Percentiles rank a stretch among this genome's conserved stretches.
Evolutionary conservation across 2,329 filamentous ascomycete genomes (phyloP).

Genomic region (Herpotrichia juniperi): DNA sequence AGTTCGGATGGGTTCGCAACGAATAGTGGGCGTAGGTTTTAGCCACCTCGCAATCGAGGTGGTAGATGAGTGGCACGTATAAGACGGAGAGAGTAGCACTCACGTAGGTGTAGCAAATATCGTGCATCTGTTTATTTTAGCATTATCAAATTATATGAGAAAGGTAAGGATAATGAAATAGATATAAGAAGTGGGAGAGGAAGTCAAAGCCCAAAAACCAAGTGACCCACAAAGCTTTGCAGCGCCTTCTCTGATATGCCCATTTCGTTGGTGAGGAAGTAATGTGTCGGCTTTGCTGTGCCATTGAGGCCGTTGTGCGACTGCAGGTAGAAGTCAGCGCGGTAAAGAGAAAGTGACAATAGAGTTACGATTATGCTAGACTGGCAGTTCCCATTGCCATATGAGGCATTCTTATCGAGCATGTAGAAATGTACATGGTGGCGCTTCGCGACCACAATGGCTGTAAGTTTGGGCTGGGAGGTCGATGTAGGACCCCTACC

Average conservation of each 20-base stretch:
- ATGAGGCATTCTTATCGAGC: background rate
- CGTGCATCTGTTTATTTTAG: too few species aligned
- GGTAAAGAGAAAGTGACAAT: conserved; percentile 26
- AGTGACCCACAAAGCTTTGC: background rate
- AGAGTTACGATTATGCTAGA: conserved; percentile 31
- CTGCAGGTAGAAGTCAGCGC: conserved; percentile 74
- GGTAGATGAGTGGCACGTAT: conserved; percentile 46
- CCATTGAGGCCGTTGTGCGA: conserved; percentile 81
- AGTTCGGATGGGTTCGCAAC: too few species aligned
- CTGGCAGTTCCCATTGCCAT: conserved; percentile 18
- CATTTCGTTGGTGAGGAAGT: conserved; percentile 65
- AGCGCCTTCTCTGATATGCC: too few species aligned
- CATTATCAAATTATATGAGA: too few species aligned
- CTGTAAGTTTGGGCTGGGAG: conserved; percentile 22
- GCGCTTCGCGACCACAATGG: conserved; percentile 48
- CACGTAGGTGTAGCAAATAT: conserved; percentile 43
- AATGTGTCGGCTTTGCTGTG: conserved; percentile 82
- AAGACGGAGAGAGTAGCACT: conserved; percentile 38
- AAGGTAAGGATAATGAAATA: too few species aligned
- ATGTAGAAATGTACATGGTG: conserved; percentile 51
- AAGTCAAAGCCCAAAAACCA: too few species aligned
- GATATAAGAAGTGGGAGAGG: too few species aligned
- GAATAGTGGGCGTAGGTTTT: too few species aligned
- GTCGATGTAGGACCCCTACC: background rate
- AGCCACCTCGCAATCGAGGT: conserved; percentile 48